Evolutionary conservation across 2,329 filamentous ascomycete genomes (phyloP), one percentile per base, ranked within the genome.

Genomic region (Arthrinium puccinioides): DNA sequence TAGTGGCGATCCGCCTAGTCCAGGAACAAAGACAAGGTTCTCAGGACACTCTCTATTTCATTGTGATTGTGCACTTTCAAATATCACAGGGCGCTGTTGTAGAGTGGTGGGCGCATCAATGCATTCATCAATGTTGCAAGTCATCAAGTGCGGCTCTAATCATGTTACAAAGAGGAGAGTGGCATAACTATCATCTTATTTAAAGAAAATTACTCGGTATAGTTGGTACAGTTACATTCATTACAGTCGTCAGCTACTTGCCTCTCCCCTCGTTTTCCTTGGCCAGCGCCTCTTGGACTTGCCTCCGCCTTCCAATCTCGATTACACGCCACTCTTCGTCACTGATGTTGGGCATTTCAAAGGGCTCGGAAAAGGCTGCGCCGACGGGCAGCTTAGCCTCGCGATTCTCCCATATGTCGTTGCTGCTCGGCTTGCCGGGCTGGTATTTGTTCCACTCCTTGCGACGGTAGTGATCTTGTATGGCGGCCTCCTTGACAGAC

Each of bases 371-470:
- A 43, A 79, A 79, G 1, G 63, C 68, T 3, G 61, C 57, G 2
- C 62, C 70, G 0, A 60, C 56, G n/a, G 55, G 46, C 6, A 90
- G 63, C 45, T 72, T 77, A 45, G 76, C 71, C 24, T 70, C 69
- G 50, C 92, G 76, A 38, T 81, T 70, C 58, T 82, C 76, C 92
- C 92, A 98, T 4, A 98, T 69, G 67, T 96, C 85, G 64, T 96
- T 87, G 63, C 87, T 94, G 57, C 79, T 94, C 14, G 76, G 76
- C 47, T 54, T 59, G 2, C 78, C 78, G 11, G 68, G 60, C 13
- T 62, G 76, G 59, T 87, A 83, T 57, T 79, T 83, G 26, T 74
- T 74, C 43, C 68, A 61, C 53, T 76, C 72, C 60, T 81, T 83
- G 46, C 74, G 69, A 44, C 76, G 69, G 62, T 89, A 87, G 60